Evolutionary conservation across 208 protist species (phyloP).

Genomic region (Acanthamoeba castellanii): DNA sequence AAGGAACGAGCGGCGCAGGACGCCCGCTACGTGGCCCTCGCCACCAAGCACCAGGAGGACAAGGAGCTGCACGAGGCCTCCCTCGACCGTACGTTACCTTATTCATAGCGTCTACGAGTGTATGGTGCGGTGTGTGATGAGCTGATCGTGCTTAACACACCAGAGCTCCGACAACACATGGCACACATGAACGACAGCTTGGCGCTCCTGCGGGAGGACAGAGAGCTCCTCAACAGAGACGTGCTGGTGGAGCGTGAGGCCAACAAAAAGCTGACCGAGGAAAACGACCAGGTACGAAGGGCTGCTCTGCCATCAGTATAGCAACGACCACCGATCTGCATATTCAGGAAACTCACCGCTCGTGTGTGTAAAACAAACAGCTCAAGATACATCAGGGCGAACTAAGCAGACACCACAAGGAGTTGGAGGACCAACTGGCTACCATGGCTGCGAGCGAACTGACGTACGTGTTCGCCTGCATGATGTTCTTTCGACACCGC

Average conservation of each 20-base stretch:
- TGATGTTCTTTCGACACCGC: not conserved
- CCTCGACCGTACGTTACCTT: not conserved
- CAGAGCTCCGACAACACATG: conserved; percentile 55
- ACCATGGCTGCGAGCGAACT: not conserved
- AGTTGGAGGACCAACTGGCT: not conserved
- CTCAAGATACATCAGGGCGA: conserved; percentile 4
- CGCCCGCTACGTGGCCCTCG: conserved; percentile 2
- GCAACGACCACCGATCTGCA: no score
- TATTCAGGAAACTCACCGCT: no score
- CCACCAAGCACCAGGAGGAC: not conserved
- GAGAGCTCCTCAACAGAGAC: conserved; percentile 18
- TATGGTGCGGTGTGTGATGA: not conserved
- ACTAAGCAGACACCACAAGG: not conserved
- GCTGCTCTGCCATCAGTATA: no score
- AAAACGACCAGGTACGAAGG: not conserved
- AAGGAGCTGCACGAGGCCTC: conserved; percentile 17
- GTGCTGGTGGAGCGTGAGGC: not conserved
- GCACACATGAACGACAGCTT: conserved; percentile 25
- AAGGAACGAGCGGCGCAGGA: conserved; percentile 22
- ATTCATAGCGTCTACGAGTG: not conserved
- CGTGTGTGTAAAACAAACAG: not conserved
- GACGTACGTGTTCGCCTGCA: not conserved
- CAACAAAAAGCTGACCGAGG: not conserved
- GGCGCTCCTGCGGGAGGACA: conserved; percentile 25
- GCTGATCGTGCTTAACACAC: not conserved